phyloP scores from a whole-genome alignment of 768 basidiomycete species.

The Lentinula sp. region DNA sequence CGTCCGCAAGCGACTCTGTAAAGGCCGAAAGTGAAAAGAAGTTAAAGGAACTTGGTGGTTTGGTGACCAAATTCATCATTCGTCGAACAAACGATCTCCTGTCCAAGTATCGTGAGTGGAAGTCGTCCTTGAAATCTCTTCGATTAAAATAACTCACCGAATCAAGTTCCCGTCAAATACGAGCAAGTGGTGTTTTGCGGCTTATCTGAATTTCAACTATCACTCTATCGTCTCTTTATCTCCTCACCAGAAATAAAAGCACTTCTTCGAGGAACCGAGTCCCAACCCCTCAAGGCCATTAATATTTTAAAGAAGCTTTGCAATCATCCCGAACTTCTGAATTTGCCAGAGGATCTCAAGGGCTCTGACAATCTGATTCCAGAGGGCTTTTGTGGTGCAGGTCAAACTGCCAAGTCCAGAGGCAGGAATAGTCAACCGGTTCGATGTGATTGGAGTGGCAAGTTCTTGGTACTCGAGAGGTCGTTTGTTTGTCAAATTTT shows the following conservation, averaged over 20 bases:
- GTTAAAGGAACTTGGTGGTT: constrained; percentile 81
- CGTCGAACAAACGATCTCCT: constrained; percentile 89
- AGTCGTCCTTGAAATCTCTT: neutral
- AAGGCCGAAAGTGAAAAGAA: constrained; percentile 86
- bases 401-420: constrained; percentile 23
- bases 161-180: constrained; percentile 93
- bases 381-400: constrained; percentile 67
- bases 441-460: constrained; percentile 82
- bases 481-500: constrained; percentile 20
- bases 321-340: constrained; percentile 89
- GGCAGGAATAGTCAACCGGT: constrained; percentile 46
- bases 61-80: constrained; percentile 93
- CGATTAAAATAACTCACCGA: constrained; percentile 5
- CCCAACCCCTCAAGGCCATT: constrained; percentile 95
- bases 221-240: constrained; percentile 86
- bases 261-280: constrained; percentile 77
- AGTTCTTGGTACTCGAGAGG: constrained; percentile 92
- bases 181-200: constrained; percentile 96
- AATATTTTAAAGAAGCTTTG: constrained; percentile 93
- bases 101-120: constrained; percentile 82
- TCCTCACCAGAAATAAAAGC: constrained; percentile 90
- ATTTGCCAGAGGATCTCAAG: constrained; percentile 76
- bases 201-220: constrained; percentile 75
- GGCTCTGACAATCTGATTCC: constrained; percentile 82
- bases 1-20: constrained; percentile 71